A percentile compares a stretch with the other conserved stretches of the same genome.
Conservation (phyloP, 371 early-diverging fungal genomes). For the Rhizopus arrhizus region DNA sequence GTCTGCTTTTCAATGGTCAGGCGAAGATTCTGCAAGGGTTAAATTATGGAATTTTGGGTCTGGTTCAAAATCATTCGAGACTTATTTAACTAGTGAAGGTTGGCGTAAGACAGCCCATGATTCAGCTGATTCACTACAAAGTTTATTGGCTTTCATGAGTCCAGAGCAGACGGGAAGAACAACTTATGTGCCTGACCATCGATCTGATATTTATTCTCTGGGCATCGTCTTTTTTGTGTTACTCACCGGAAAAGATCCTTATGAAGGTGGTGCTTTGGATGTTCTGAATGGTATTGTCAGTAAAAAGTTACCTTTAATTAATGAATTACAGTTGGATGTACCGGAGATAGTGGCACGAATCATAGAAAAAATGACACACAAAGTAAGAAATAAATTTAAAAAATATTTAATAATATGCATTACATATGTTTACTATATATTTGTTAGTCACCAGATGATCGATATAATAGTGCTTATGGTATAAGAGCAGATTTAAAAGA, state of each 20-base stretch:
- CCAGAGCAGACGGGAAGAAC: constrained; percentile 64
- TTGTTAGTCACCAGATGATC: constrained; percentile 56
- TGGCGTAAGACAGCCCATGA: constrained; percentile 46
- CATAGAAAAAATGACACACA: constrained; percentile 60
- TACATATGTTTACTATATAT: background rate
- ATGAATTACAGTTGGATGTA: constrained; percentile 53
- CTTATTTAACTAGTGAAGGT: constrained; percentile 45
- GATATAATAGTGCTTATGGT: constrained; percentile 61
- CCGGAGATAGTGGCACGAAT: constrained; percentile 53
- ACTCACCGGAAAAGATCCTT: constrained; percentile 53
- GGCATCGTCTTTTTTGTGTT: constrained; percentile 58
- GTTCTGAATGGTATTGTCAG: constrained; percentile 58
- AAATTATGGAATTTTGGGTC: constrained; percentile 49
- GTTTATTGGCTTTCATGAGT: constrained; percentile 42
- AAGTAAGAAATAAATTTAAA: constrained; percentile 28
- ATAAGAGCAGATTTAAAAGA: constrained; percentile 56
- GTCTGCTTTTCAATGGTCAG: constrained; percentile 46
- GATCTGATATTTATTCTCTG: constrained; percentile 61
- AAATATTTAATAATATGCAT: too few relatives aligned
- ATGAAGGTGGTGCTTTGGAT: constrained; percentile 55
- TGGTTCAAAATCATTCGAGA: constrained; percentile 38
- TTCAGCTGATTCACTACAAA: constrained; percentile 27
- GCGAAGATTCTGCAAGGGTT: constrained; percentile 34
- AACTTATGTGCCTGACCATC: constrained; percentile 58
- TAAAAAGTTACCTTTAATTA: constrained; percentile 46